Evolutionary conservation across 345 rosid species (phyloP).

Genomic region (Lagerstroemia speciosa): DNA sequence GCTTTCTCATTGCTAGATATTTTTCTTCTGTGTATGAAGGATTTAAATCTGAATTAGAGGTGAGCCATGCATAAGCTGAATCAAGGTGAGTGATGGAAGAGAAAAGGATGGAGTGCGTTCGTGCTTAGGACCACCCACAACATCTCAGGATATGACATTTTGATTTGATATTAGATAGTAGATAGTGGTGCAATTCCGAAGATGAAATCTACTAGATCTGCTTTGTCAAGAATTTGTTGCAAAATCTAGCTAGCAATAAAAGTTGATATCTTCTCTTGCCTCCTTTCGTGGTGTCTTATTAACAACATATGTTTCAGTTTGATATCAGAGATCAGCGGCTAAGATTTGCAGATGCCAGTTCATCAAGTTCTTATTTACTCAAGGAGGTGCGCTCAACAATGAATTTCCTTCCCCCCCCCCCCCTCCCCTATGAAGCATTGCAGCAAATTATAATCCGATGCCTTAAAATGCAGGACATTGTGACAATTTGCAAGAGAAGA

Average conservation of each 20-base stretch:
- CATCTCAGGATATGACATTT: neutral
- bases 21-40: neutral
- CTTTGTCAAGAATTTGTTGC: neutral
- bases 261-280: conserved; percentile 10
- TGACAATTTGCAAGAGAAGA: conserved; percentile 70
- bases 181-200: neutral
- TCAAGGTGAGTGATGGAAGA: neutral
- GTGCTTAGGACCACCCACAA: neutral
- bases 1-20: neutral
- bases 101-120: neutral
- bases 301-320: conserved; percentile 32
- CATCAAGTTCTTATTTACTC: conserved; percentile 70
- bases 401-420: neutral
- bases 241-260: neutral
- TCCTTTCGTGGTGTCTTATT: neutral
- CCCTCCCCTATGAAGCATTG: neutral
- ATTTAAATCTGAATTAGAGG: neutral
- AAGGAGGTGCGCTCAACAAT: conserved; percentile 53
- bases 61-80: neutral
- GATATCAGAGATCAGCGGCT: conserved; percentile 73
- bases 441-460: neutral
- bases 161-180: neutral
- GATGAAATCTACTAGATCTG: neutral
- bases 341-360: conserved; percentile 58
- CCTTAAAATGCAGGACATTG: conserved; percentile 48